Percentiles rank a stretch among this genome's conserved stretches.
phyloP scores from a whole-genome alignment of 139 green algal genomes.

The Tetradesmus obliquus region DNA sequence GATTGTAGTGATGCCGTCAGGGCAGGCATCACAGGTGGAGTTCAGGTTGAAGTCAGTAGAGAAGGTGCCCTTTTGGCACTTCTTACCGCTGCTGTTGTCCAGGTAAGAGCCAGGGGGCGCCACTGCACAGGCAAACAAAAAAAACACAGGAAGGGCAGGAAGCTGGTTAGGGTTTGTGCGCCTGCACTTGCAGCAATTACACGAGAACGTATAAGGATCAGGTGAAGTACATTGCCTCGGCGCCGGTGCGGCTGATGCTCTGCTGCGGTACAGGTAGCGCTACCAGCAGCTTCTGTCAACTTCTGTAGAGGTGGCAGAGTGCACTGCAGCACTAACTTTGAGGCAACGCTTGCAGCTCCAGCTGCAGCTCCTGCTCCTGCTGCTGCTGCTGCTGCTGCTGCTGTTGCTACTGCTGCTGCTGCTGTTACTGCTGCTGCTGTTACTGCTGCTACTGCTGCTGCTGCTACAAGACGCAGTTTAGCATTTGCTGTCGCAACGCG shows the following conservation, averaged over 20 bases:
- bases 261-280: too few relatives aligned
- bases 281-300: too few relatives aligned
- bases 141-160: background rate
- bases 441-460: background rate
- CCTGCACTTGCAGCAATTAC: too few relatives aligned
- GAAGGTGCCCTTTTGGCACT: background rate
- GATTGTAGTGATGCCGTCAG: background rate
- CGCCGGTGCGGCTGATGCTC: too few relatives aligned
- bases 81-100: background rate
- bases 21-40: background rate
- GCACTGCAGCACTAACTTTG: too few relatives aligned
- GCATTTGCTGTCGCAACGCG: background rate
- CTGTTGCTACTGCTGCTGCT: too few relatives aligned
- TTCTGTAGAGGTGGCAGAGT: too few relatives aligned
- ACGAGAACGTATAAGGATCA: background rate
- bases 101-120: constrained; percentile 12
- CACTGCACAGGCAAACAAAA: background rate
- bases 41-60: background rate
- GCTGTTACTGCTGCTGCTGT: background rate
- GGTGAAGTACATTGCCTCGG: background rate
- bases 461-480: background rate
- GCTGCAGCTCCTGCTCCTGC: too few relatives aligned
- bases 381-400: too few relatives aligned
- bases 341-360: too few relatives aligned
- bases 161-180: too few relatives aligned